phyloP scores from a whole-genome alignment of 129 eudicot species.

The Glebionis coronaria region DNA sequence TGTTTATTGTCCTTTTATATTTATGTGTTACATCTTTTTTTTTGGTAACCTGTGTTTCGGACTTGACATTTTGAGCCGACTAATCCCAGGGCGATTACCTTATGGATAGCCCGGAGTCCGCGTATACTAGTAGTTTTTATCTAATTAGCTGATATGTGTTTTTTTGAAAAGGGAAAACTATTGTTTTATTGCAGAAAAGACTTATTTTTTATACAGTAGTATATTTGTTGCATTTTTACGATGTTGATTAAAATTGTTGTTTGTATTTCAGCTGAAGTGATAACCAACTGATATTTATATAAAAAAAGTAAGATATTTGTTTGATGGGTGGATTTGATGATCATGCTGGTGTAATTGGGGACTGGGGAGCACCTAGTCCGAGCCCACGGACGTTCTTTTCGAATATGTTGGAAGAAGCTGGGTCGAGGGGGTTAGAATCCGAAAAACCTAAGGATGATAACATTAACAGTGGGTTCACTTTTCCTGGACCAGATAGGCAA shows the following conservation, averaged over 20 bases:
- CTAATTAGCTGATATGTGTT: too few relatives aligned
- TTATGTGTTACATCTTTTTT: too few relatives aligned
- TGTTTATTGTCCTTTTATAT: too few relatives aligned
- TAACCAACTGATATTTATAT: slow-evolving; percentile 11
- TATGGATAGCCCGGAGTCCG: too few relatives aligned
- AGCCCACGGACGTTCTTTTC: slow-evolving; percentile 48
- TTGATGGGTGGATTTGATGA: slow-evolving; percentile 77
- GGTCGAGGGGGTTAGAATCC: slow-evolving; percentile 24
- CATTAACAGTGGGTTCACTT: slow-evolving; percentile 32
- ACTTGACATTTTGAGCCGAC: too few relatives aligned
- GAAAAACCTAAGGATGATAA: slow-evolving; percentile 28
- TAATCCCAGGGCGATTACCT: too few relatives aligned
- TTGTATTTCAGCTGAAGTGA: slow-evolving; percentile 15
- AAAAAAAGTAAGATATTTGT: slow-evolving; percentile 13
- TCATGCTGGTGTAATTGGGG: slow-evolving; percentile 58
- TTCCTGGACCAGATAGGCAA: slow-evolving; percentile 35
- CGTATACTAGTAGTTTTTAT: too few relatives aligned
- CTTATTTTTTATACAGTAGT: too few relatives aligned
- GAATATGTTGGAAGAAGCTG: slow-evolving; percentile 47
- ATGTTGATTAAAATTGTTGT: background rate
- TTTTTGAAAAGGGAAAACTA: too few relatives aligned
- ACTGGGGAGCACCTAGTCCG: slow-evolving; percentile 70
- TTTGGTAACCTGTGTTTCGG: too few relatives aligned
- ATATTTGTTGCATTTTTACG: too few relatives aligned
- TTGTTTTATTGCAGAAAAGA: too few relatives aligned